A percentile compares a stretch with the other conserved stretches of the same genome.
These are phyloP conservation scores for Dryas octopetala DNA, from an alignment of 306 rosid species.

Conservation along the genomic window DNA sequence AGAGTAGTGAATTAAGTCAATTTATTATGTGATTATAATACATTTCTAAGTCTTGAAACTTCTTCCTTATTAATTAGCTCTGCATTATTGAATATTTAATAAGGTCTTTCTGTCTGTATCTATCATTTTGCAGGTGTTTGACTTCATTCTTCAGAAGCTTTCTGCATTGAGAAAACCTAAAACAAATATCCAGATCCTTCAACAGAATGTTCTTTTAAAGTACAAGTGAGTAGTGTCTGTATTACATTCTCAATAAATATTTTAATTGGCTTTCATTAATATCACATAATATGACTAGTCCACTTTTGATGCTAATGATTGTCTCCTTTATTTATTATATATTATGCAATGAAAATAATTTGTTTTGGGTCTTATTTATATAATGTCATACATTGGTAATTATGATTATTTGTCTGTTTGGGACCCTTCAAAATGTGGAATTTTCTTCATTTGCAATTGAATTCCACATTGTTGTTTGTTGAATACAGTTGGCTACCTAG, in stretches of 20 bases:
- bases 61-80: background rate
- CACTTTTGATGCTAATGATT: background rate
- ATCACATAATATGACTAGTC: background rate
- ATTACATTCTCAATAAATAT: background rate
- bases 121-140: conserved; percentile 70
- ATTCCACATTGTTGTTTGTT: background rate
- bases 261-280: background rate
- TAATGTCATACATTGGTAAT: background rate
- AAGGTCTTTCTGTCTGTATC: background rate
- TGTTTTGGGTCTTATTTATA: too few species aligned
- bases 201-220: conserved; percentile 90
- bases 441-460: background rate
- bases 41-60: background rate
- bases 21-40: background rate
- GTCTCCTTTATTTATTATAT: too few species aligned
- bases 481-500: too few species aligned
- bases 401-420: background rate
- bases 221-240: conserved; percentile 71
- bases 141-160: conserved; percentile 95
- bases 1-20: background rate
- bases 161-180: conserved; percentile 93
- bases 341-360: too few species aligned
- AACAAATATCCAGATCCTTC: conserved; percentile 98
- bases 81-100: background rate
- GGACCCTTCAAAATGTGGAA: background rate